Conservation (phyloP, 163 green algal genomes). For the Prototheca stagnorum region DNA sequence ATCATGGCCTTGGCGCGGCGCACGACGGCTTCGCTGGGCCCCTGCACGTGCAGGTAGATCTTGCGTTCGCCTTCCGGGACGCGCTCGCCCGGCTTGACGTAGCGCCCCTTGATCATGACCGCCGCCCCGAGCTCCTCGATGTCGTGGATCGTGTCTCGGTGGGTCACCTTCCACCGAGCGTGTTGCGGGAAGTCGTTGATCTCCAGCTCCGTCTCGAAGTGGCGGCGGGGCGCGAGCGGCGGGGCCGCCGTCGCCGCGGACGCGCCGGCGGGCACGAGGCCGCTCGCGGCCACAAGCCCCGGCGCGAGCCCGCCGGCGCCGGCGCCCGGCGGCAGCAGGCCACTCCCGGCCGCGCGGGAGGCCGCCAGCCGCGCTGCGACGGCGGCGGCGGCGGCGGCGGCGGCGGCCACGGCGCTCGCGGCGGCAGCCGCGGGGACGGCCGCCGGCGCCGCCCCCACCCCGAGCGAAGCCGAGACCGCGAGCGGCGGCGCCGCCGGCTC, state of each 20-base stretch:
- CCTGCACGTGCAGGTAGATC: conserved; percentile 91
- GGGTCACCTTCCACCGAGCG: conserved; percentile 82
- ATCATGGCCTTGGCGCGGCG: conserved; percentile 72
- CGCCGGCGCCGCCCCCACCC: not conserved
- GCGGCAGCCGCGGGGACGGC: not conserved
- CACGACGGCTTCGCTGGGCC: too few species aligned
- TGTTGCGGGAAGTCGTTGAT: conserved; percentile 99
- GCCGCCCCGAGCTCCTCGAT: conserved; percentile 77
- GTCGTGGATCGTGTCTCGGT: conserved; percentile 65
- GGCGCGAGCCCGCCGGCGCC: not conserved
- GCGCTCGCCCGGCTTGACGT: conserved; percentile 46
- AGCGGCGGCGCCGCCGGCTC: too few species aligned
- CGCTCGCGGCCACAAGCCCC: not conserved
- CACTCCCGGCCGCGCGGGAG: too few species aligned
- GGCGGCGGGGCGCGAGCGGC: conserved; percentile 3
- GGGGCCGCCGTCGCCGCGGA: conserved; percentile 4
- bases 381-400: not conserved
- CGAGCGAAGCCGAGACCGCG: too few species aligned
- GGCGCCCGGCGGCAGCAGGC: not conserved
- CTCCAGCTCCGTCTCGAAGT: conserved; percentile 84
- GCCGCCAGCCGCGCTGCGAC: too few species aligned
- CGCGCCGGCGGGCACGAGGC: not conserved
- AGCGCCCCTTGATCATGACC: conserved; percentile 72
- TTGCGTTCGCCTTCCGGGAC: conserved; percentile 68
- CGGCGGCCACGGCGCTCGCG: not conserved